Percentiles rank a stretch among this genome's conserved stretches.
phyloP scores from a whole-genome alignment of 2,329 filamentous ascomycete genomes.

The Byssoonygena ceratinophila region DNA sequence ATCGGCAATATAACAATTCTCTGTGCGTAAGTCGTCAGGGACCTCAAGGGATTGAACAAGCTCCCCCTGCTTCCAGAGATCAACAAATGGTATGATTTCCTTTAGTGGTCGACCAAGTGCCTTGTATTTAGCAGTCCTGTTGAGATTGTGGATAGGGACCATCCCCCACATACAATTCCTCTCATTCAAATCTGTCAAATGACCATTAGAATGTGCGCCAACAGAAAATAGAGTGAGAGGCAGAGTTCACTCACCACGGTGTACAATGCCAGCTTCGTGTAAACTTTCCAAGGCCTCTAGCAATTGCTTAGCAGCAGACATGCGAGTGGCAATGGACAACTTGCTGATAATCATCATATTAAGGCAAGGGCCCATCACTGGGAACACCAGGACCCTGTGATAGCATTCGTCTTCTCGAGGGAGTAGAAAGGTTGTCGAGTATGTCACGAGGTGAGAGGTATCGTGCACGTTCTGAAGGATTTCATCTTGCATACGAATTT shows the following conservation, averaged over 20 bases:
- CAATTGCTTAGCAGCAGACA: constrained; percentile 13
- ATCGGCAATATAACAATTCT: constrained; percentile 14
- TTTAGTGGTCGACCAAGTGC: constrained; percentile 10
- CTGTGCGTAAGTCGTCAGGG: constrained; percentile 9
- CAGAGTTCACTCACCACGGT: constrained; percentile 6
- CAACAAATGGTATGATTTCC: background rate
- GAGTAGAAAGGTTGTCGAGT: constrained; percentile 12
- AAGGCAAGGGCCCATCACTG: background rate
- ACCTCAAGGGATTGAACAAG: constrained; percentile 10
- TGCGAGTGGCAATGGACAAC: constrained; percentile 10
- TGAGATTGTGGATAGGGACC: constrained; percentile 7
- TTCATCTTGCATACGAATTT: constrained; percentile 13
- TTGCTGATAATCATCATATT: background rate
- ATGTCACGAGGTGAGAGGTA: constrained; percentile 14
- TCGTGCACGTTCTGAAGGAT: constrained; percentile 12
- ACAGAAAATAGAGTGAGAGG: background rate
- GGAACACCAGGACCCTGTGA: constrained; percentile 8
- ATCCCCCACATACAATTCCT: constrained; percentile 14
- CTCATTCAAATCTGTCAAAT: constrained; percentile 11
- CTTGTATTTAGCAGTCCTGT: constrained; percentile 12
- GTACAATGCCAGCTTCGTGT: constrained; percentile 12
- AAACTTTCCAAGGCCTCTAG: constrained; percentile 11
- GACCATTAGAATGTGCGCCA: background rate
- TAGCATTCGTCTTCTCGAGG: background rate
- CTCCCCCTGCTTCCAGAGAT: constrained; percentile 9